Base-by-base conservation (phyloP, 2,329 filamentous ascomycete genomes). In the Myotisia sp. region DNA sequence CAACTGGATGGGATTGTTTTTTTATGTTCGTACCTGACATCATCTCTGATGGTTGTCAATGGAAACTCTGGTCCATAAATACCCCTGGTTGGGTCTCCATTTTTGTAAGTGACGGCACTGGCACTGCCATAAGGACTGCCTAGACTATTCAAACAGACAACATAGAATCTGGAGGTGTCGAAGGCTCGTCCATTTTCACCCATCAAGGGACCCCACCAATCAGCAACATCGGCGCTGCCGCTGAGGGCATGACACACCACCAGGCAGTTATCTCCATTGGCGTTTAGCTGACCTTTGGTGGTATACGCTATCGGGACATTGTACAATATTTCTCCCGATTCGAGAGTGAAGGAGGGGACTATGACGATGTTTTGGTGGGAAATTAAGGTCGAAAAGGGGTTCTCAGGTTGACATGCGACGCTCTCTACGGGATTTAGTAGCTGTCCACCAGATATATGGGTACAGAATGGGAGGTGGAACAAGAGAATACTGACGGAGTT, bases 61-160 rank as follows among this genome's bases (percentile, higher is more conserved):
- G 90, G 90, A 47, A 98, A 98, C 51, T 98, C 90, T 1, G 90
- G 90, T 0, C 90, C 90, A 51, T 98, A 98, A 46, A 72, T 71
- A 12, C 74, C 85, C 42, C 81, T 75, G 33, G 64, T 65, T 10
- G 70, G 61, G 47, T 92, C 73, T 9, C 85, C 85, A 50, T 94
- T 78, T 55, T 83, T 92, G 46, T 76, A 77, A 2, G 90, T 98
- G 9, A 71, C 58, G 6, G 66, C 63, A 40, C 65, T 69, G 4
- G 65, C 65, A 47, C 62, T 68, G 17, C 67, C 67, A 42, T 71
- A 71, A 0, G 67, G 67, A 41, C 65, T 69, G 3, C 67, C 67
- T 40, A 71, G 47, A 35, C 65, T 68, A 46, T 71, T 71, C 34
- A 65, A 49, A 44, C 67, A 71, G 34, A 71, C 51, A 30, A 71